These are phyloP conservation scores for Cryomyces minteri DNA, from an alignment of 495 filamentous ascomycete genomes.

Conservation along the genomic window DNA sequence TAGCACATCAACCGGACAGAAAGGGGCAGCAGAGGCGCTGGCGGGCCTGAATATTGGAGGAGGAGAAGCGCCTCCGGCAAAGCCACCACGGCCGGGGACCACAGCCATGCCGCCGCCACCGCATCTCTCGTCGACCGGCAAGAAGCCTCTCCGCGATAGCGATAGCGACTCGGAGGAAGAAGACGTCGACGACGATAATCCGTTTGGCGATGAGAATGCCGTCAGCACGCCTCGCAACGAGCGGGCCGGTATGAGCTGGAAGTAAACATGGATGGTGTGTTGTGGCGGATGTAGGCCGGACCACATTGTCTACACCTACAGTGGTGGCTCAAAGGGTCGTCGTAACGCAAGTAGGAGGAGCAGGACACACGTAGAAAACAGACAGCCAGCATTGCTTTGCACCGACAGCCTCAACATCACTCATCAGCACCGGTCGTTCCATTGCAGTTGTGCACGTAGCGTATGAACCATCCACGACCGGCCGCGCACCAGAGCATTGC, in stretches of 20 bases:
- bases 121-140: slow-evolving; percentile 19
- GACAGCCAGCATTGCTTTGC: too few species aligned
- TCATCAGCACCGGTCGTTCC: too few species aligned
- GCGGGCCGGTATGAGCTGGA: slow-evolving; percentile 34
- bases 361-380: too few species aligned
- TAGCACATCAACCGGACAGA: background rate
- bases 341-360: too few species aligned
- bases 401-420: too few species aligned
- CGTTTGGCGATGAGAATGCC: slow-evolving; percentile 61
- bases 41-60: slow-evolving; percentile 14
- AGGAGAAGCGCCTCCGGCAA: slow-evolving; percentile 13
- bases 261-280: too few species aligned
- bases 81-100: slow-evolving; percentile 16
- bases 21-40: slow-evolving; percentile 6
- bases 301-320: too few species aligned
- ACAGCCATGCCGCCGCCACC: slow-evolving; percentile 22
- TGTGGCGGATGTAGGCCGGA: too few species aligned
- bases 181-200: slow-evolving; percentile 52
- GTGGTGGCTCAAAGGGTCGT: too few species aligned
- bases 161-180: slow-evolving; percentile 19
- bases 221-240: slow-evolving; percentile 41
- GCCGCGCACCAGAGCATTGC: too few species aligned
- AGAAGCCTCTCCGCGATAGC: slow-evolving; percentile 27
- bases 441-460: too few species aligned
- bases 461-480: too few species aligned